Percentiles rank a stretch among this genome's conserved stretches.
phyloP scores from a whole-genome alignment of 108 stramenopile genomes.

The Schizochytrium sp. region DNA sequence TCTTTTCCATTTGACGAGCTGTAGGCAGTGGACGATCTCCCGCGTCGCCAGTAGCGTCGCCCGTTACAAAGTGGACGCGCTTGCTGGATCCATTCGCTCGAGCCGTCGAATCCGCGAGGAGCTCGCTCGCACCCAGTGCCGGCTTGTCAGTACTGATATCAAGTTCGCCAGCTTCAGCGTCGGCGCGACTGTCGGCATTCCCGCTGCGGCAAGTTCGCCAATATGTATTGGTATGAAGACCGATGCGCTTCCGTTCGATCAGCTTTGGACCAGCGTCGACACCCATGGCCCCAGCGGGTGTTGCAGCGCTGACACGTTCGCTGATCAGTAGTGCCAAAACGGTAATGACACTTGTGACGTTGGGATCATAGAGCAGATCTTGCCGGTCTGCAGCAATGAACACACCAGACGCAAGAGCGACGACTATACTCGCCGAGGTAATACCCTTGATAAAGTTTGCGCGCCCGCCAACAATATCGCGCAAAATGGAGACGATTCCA shows the following conservation, averaged over 20 bases:
- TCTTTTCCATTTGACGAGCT: neutral
- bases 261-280: neutral
- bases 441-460: neutral
- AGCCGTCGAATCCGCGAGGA: neutral
- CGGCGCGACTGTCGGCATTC: neutral
- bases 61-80: too few species aligned
- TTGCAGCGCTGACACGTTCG: neutral
- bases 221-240: neutral
- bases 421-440: neutral
- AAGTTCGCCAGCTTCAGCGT: too few species aligned
- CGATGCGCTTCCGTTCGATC: neutral
- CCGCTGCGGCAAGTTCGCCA: neutral
- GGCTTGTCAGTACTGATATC: too few species aligned
- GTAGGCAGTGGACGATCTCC: neutral
- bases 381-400: neutral
- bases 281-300: neutral
- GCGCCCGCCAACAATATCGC: neutral
- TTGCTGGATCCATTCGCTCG: neutral
- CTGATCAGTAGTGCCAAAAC: neutral
- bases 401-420: neutral
- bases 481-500: neutral
- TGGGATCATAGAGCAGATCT: neutral
- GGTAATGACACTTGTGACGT: neutral
- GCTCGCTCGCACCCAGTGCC: neutral
- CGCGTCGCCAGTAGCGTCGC: too few species aligned